Percentiles rank a stretch among this genome's conserved stretches.
Evolutionary conservation across 106 monocot species (phyloP).

Genomic region (Cymbidium sinense): DNA sequence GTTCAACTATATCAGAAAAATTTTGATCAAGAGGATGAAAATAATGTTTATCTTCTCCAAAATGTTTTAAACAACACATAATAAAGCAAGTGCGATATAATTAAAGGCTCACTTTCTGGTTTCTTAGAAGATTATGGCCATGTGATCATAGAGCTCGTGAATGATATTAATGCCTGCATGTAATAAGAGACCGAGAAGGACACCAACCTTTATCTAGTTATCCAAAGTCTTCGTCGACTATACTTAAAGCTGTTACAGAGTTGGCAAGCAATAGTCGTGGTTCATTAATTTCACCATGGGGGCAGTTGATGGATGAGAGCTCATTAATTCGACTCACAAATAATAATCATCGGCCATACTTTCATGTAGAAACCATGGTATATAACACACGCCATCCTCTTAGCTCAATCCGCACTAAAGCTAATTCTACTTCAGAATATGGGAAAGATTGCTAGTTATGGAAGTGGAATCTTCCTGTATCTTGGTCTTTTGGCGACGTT

Average conservation of each 20-base stretch:
- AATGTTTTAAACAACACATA: too few species aligned
- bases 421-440: not conserved
- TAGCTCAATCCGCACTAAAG: not conserved
- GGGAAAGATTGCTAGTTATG: not conserved
- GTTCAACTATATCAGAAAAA: too few species aligned
- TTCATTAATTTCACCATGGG: not conserved
- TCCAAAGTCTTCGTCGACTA: too few species aligned
- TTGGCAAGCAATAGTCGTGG: not conserved
- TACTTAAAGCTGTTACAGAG: not conserved
- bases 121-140: too few species aligned
- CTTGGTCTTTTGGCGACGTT: not conserved
- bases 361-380: too few species aligned
- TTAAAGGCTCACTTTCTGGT: too few species aligned
- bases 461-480: not conserved
- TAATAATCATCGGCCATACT: not conserved
- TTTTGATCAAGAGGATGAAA: too few species aligned
- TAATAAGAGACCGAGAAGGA: not conserved
- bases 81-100: too few species aligned
- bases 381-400: not conserved
- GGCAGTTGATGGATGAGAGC: conserved; percentile 2
- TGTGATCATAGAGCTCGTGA: too few species aligned
- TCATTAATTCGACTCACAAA: not conserved
- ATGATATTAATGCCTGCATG: not conserved
- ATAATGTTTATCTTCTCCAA: too few species aligned
- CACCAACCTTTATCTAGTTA: not conserved